These are phyloP conservation scores for Botrytis deweyae DNA, from an alignment of 2,329 filamentous ascomycete genomes.

Conservation along the genomic window DNA sequence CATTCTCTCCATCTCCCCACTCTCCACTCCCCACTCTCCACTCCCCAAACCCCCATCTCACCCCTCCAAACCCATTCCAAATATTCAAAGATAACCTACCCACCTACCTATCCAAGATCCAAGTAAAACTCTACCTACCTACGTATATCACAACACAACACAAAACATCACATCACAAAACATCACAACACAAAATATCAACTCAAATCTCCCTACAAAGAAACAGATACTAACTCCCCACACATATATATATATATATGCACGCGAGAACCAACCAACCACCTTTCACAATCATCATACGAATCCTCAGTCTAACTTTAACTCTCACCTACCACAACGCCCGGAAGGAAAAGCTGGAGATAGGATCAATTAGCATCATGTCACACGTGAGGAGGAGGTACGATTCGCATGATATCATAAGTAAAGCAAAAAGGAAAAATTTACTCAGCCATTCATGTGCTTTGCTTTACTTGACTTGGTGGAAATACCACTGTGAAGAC, in stretches of 20 bases:
- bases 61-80: neutral
- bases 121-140: neutral
- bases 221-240: neutral
- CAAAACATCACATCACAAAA: neutral
- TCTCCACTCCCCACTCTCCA: too few species aligned
- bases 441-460: neutral
- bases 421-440: neutral
- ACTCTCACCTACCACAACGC: neutral
- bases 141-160: too few species aligned
- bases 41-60: too few species aligned
- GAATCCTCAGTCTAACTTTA: too few species aligned
- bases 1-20: too few species aligned
- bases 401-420: too few species aligned
- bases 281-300: neutral
- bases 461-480: neutral
- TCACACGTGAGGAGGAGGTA: neutral
- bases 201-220: neutral
- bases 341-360: neutral
- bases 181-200: too few species aligned
- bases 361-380: neutral
- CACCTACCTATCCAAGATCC: neutral
- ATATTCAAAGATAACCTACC: neutral
- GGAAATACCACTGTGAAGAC: rapidly evolving
- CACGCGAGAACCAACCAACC: too few species aligned
- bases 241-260: neutral